Evolutionary conservation across 164 flowering plant species (phyloP).

Genomic region (Macadamia tetraphylla): DNA sequence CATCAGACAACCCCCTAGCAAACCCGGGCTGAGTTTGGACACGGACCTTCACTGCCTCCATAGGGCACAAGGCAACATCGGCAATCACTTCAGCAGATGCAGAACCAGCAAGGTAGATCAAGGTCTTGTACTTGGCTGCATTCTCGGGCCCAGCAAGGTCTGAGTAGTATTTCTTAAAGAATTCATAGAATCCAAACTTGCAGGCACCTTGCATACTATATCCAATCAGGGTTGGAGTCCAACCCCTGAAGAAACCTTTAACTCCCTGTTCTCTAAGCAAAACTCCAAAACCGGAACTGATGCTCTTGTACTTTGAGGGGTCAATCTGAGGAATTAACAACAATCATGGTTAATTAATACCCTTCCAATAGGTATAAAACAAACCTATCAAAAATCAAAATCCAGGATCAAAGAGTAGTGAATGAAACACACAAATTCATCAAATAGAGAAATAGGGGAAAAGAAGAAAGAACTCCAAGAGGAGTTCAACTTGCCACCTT

Average conservation of each 20-base stretch:
- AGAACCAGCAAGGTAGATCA: conserved; percentile 83
- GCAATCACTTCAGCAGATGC: conserved; percentile 90
- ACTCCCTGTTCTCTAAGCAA: conserved; percentile 71
- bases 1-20: conserved; percentile 71
- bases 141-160: conserved; percentile 78
- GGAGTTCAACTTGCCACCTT: neutral
- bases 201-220: conserved; percentile 97
- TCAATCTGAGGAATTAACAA: conserved; percentile 44
- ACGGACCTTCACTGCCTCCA: conserved; percentile 84
- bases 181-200: conserved; percentile 85
- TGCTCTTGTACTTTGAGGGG: conserved; percentile 77
- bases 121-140: conserved; percentile 74
- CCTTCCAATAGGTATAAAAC: neutral
- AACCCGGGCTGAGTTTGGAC: conserved; percentile 87
- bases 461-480: neutral
- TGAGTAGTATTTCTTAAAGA: conserved; percentile 77
- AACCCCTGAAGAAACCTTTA: conserved; percentile 72
- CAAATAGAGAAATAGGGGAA: neutral
- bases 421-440: too few relatives aligned
- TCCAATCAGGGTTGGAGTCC: conserved; percentile 76
- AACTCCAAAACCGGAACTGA: conserved; percentile 72
- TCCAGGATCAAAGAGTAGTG: too few relatives aligned
- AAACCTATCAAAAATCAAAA: neutral
- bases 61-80: conserved; percentile 75
- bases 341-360: neutral